Base-by-base conservation (phyloP, 352 stramenopile genomes). In the Pythium phragmiticola region DNA sequence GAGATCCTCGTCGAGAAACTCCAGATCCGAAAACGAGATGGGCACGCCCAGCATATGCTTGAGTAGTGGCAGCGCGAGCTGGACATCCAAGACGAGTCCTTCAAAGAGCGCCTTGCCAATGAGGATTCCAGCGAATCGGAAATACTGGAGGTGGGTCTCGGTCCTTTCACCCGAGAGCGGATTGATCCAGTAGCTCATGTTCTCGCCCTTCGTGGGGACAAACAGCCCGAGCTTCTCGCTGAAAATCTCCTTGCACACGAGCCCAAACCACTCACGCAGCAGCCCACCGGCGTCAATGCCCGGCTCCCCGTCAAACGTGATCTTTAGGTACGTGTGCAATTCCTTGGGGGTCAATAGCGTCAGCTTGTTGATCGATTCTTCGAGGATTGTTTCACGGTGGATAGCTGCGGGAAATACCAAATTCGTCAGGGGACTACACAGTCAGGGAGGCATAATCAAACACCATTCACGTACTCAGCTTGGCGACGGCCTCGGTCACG, bases 131-230 rank as follows among this genome's bases (percentile, higher is more conserved):
- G 90, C 73, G 48, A 91, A 91, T 64, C 89, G 69, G 60, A 84
- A 95, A 54, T 73, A 89, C 26, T 78, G 78, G 36, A 93, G 52
- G 48, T 95, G 82, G 88, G 39, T 93, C 91, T 63, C 93, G 77
- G 33, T 69, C 66, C 34, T 88, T 52, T 90, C 70, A 6, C 46
- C 65, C 19, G 84, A 92, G 66, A 87, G 89, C 2, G 81, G 73
- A 49, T 93, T 95, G 58, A 95, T 85, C 84, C 82, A 92, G 64
- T 92, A 94, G 51, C 82, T 84, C 2, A 87, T 69, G 34, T 91
- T 87, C 43, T 92, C 84, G 0, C 84, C 82, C 50, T 89, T 75
- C 1, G 84, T 92, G 17, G 74, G 57, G 36, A 80, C 72, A 62
- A 95, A 95, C 12, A 95, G 65, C 3, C 87, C 87, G 57, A 82